Evolutionary conservation across 164 flowering plant species (phyloP).

Genomic region (Hamamelis virginiana): DNA sequence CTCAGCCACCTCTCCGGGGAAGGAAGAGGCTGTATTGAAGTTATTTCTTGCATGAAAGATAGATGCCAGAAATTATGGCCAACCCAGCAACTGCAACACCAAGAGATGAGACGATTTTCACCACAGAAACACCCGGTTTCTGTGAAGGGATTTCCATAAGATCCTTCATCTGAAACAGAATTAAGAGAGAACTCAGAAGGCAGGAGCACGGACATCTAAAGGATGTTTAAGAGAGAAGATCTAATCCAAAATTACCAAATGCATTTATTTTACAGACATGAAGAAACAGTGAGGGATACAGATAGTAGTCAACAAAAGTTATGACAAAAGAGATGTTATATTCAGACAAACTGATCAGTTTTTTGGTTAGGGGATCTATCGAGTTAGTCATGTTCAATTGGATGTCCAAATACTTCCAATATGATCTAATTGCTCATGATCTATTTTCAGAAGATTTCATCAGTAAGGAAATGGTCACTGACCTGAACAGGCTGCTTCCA

Average conservation of each 20-base stretch:
- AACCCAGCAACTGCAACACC: constrained; percentile 71
- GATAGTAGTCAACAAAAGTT: too few relatives aligned
- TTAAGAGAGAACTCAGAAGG: neutral
- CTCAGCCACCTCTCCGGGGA: too few relatives aligned
- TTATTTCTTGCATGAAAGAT: constrained; percentile 52
- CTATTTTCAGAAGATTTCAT: neutral
- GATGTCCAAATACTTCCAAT: too few relatives aligned
- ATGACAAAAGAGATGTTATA: too few relatives aligned
- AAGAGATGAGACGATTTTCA: constrained; percentile 49
- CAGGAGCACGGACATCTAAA: neutral
- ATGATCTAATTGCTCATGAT: too few relatives aligned
- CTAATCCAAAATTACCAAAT: too few relatives aligned
- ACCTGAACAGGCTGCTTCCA: constrained; percentile 90
- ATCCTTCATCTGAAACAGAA: constrained; percentile 44
- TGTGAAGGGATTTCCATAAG: constrained; percentile 58
- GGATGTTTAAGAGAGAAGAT: neutral
- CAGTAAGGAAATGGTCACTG: constrained; percentile 7
- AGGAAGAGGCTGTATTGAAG: neutral
- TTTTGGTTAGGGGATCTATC: too few relatives aligned
- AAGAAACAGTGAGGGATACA: too few relatives aligned
- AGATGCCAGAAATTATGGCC: constrained; percentile 70
- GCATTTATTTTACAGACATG: too few relatives aligned
- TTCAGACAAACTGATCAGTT: too few relatives aligned
- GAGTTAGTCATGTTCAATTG: too few relatives aligned
- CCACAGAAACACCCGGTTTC: constrained; percentile 31